phyloP scores from a whole-genome alignment of 139 green algal species.

The Astrephomene gubernaculifera region DNA sequence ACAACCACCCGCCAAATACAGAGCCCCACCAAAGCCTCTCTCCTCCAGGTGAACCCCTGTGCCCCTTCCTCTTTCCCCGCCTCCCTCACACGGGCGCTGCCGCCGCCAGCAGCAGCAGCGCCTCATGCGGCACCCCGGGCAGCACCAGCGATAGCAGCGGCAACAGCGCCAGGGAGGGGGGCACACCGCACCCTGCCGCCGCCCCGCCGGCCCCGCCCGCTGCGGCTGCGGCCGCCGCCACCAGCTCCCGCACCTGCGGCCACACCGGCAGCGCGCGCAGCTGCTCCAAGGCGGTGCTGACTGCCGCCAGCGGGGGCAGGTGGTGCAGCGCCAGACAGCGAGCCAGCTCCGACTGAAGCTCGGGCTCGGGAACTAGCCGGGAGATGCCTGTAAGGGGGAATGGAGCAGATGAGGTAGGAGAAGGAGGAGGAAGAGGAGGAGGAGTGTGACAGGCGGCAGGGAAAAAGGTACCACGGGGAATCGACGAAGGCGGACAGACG shows the following conservation, averaged over 20 bases:
- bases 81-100: not conserved
- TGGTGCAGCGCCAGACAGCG: conserved; percentile 19
- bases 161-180: conserved; percentile 12
- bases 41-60: too few species aligned
- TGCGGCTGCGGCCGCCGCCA: not conserved
- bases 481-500: not conserved
- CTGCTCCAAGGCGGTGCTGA: not conserved
- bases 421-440: not conserved
- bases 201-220: not conserved
- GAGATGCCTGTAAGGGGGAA: not conserved
- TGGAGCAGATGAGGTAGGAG: not conserved
- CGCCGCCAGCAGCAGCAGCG: conserved; percentile 36
- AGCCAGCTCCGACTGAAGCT: conserved; percentile 24
- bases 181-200: not conserved
- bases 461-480: not conserved
- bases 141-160: conserved; percentile 40
- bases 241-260: not conserved
- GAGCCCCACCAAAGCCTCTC: too few species aligned
- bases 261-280: conserved; percentile 13
- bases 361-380: not conserved
- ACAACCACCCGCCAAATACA: too few species aligned
- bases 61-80: not conserved
- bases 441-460: not conserved
- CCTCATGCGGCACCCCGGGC: conserved; percentile 19
- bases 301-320: not conserved